A percentile compares a stretch with the other conserved stretches of the same genome.
These are phyloP conservation scores for Mucor sp. DNA, from an alignment of 371 early-diverging fungal genomes.

Conservation along the genomic window DNA sequence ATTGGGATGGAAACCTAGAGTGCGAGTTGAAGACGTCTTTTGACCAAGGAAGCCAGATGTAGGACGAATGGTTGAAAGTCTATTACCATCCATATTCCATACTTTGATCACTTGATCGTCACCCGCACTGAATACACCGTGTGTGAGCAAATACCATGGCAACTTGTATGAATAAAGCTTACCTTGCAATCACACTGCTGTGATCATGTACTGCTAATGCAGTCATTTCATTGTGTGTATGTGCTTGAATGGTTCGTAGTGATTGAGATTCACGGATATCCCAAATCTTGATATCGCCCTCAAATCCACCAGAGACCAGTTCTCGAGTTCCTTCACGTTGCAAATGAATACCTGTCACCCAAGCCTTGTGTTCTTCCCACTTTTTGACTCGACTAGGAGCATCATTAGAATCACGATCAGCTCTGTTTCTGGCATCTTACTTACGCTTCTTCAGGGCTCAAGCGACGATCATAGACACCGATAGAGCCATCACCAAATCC, in stretches of 20 bases:
- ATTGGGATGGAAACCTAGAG: slow-evolving; percentile 59
- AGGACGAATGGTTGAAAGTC: slow-evolving; percentile 59
- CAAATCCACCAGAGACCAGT: slow-evolving; percentile 58
- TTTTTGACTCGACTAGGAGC: slow-evolving; percentile 53
- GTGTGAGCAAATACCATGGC: background rate
- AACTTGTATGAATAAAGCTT: slow-evolving; percentile 2
- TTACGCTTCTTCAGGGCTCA: slow-evolving; percentile 56
- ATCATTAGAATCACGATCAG: background rate
- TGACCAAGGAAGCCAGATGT: slow-evolving; percentile 64
- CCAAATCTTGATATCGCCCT: slow-evolving; percentile 84
- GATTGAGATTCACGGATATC: slow-evolving; percentile 70
- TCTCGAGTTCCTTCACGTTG: slow-evolving; percentile 67
- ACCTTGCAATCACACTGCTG: slow-evolving; percentile 73
- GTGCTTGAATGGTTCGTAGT: slow-evolving; percentile 51
- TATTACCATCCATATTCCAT: slow-evolving; percentile 61
- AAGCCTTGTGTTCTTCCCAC: slow-evolving; percentile 68
- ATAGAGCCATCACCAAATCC: slow-evolving; percentile 85
- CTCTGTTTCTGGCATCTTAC: slow-evolving; percentile 2
- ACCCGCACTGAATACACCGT: slow-evolving; percentile 52
- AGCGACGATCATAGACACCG: slow-evolving; percentile 77
- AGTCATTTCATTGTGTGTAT: slow-evolving; percentile 59
- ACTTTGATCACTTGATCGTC: slow-evolving; percentile 67
- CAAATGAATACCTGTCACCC: slow-evolving; percentile 66
- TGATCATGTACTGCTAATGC: slow-evolving; percentile 74
- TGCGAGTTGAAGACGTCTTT: slow-evolving; percentile 46